phyloP scores from a whole-genome alignment of 2,329 filamentous ascomycete species.

The Sordariomycetes sp. region DNA sequence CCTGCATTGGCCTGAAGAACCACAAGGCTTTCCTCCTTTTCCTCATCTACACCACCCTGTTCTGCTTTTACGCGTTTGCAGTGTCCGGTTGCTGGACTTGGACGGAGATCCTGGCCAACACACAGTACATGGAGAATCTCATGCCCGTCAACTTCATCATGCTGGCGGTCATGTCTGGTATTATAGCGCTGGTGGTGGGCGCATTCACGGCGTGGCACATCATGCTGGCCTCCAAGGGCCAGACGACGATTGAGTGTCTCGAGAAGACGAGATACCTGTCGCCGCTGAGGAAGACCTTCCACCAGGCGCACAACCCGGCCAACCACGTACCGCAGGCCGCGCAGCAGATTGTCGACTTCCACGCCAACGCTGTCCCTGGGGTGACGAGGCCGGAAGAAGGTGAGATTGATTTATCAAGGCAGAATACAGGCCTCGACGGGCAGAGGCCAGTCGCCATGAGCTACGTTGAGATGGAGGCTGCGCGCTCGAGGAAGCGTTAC shows the following conservation, averaged over 20 bases:
- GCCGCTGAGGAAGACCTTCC: slow-evolving; percentile 62
- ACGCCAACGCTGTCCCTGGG: slow-evolving; percentile 73
- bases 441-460: slow-evolving; percentile 34
- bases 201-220: slow-evolving; percentile 93
- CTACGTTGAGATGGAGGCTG: slow-evolving; percentile 46
- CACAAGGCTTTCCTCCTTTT: slow-evolving; percentile 95
- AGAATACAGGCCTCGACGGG: slow-evolving; percentile 17
- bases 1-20: slow-evolving; percentile 87
- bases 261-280: slow-evolving; percentile 93
- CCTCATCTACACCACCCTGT: slow-evolving; percentile 78
- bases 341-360: slow-evolving; percentile 71
- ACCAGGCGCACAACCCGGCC: slow-evolving; percentile 47
- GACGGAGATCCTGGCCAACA: slow-evolving; percentile 65
- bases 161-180: slow-evolving; percentile 75
- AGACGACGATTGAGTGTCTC: slow-evolving; percentile 93
- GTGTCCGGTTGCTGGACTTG: slow-evolving; percentile 76
- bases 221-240: slow-evolving; percentile 64
- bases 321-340: slow-evolving; percentile 42
- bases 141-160: slow-evolving; percentile 89
- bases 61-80: slow-evolving; percentile 75
- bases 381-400: slow-evolving; percentile 76
- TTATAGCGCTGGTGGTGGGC: slow-evolving; percentile 81
- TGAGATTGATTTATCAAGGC: slow-evolving; percentile 31
- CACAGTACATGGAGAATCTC: slow-evolving; percentile 62
- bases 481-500: slow-evolving; percentile 45